Conservation (phyloP, 805 yeast species). For the Nakazawaea wyomingensis region DNA sequence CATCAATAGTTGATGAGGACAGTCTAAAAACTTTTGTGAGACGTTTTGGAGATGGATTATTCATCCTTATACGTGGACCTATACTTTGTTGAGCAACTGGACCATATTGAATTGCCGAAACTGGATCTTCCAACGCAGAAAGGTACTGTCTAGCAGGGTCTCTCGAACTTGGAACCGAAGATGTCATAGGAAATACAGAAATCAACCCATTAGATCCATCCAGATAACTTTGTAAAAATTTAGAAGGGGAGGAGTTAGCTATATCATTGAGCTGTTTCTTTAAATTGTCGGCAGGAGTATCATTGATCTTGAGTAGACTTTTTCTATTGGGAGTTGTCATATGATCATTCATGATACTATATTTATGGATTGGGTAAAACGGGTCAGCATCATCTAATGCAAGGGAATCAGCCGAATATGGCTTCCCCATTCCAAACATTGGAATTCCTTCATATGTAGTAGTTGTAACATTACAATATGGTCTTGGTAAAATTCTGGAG, state of each 20-base stretch:
- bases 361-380: background rate
- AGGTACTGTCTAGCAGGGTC: background rate
- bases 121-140: background rate
- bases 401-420: background rate
- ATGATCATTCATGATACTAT: background rate
- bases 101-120: background rate
- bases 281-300: background rate
- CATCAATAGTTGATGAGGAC: background rate
- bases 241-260: constrained; percentile 5
- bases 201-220: constrained; percentile 7
- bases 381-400: background rate
- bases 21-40: background rate
- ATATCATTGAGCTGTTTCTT: background rate
- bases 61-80: background rate
- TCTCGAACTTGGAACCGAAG: background rate
- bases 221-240: constrained; percentile 5
- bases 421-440: background rate
- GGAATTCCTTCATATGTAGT: background rate
- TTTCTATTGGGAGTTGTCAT: background rate
- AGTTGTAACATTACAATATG: background rate
- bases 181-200: background rate
- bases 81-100: background rate
- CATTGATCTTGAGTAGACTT: background rate
- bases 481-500: background rate
- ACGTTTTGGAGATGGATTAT: background rate